Base-by-base conservation (phyloP, 2,329 filamentous ascomycete species). In the Chaetothyriales sp. region DNA sequence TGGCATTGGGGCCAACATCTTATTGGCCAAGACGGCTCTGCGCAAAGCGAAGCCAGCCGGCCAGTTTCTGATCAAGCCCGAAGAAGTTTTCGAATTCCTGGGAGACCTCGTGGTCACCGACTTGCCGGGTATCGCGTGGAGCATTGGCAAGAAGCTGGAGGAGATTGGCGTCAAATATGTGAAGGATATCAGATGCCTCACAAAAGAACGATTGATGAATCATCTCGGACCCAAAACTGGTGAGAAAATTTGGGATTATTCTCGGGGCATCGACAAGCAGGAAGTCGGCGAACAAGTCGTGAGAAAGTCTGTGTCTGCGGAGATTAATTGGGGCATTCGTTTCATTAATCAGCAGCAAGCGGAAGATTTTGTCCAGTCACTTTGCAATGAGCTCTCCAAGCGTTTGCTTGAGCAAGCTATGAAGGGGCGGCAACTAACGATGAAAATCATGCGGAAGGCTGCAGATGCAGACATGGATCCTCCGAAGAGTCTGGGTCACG, bases 291-390 rank as follows among this genome's bases (percentile, higher is more conserved):
- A 90, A 52, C 85, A 94, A 62, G 80, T 84, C 0, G 74, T 87
- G 15, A 82, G 92, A 50, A 98, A 97, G 64, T 97, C 90, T 0
- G 88, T 98, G 0, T 97, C 92, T 1, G 90, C 90, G 1, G 92
- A 98, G 65, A 88, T 98, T 56, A 98, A 92, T 62, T 98, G 92
- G 92, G 92, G 94, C 2, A 94, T 98, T 51, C 82, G 92, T 5
- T 98, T 98, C 64, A 81, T 92, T 59, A 94, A 78, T 54, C 88
- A 95, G 63, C 77, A 80, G n/a, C 90, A 98, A 67, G 89, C 89
- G 0, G 90, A 97, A 54, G 87, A 94, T 58, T 98, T 98, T 65
- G 77, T 97, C 28, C 73, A 80, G 55, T 92, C 86, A 58, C 72
- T 98, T 0, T 92, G 86, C 63, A 83, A 83, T 51, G 92, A 98